phyloP scores from a whole-genome alignment of 192 early-diverging fungal species.

The Physocladia obscura region DNA sequence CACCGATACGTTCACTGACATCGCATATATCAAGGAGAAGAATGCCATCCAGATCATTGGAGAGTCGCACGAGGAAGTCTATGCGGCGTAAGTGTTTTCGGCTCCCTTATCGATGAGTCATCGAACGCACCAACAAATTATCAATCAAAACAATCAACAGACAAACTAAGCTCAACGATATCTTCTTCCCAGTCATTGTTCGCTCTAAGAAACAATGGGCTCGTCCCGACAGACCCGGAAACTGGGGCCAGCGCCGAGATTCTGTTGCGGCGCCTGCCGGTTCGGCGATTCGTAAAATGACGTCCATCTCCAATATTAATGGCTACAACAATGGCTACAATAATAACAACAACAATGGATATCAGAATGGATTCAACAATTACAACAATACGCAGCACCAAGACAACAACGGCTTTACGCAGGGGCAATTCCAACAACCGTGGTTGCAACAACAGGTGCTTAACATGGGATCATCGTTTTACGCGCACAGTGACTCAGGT shows the following conservation, averaged over 20 bases:
- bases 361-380: too few relatives aligned
- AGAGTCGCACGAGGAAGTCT: conserved; percentile 58
- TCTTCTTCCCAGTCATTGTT: conserved; percentile 59
- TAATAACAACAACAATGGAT: too few relatives aligned
- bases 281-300: conserved; percentile 44
- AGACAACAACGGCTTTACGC: too few relatives aligned
- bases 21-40: conserved; percentile 57
- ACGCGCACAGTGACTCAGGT: not conserved
- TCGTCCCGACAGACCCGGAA: conserved; percentile 53
- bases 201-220: conserved; percentile 57
- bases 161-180: conserved; percentile 52
- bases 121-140: not conserved
- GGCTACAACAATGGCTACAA: too few relatives aligned
- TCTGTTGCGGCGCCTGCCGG: conserved; percentile 1
- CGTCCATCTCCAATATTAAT: conserved; percentile 18
- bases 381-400: conserved; percentile 1
- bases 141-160: conserved; percentile 18
- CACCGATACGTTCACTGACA: conserved; percentile 58
- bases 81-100: conserved; percentile 44
- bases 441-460: conserved; percentile 10
- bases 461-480: not conserved
- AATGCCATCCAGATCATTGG: conserved; percentile 60
- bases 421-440: conserved; percentile 20
- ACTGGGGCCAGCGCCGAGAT: conserved; percentile 56
- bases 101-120: not conserved